Evolutionary conservation across 2,329 filamentous ascomycete species (phyloP).

Genomic region (Scedosporium dehoogii): DNA sequence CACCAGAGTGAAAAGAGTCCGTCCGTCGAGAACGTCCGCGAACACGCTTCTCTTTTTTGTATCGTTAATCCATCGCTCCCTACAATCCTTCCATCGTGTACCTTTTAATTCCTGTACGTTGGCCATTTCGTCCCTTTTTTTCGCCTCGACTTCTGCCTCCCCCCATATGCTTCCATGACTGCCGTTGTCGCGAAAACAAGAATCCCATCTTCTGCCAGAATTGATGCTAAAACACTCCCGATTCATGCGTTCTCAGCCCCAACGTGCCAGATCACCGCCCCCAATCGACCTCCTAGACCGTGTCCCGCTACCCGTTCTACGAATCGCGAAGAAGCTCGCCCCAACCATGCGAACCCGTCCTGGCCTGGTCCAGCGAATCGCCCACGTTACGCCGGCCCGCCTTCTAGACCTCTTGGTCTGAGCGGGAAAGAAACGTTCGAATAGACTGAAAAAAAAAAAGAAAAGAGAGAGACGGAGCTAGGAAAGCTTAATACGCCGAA

Average conservation of each 20-base stretch:
- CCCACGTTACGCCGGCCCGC: neutral
- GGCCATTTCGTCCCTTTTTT: neutral
- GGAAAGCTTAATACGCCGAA: neutral
- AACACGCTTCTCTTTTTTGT: too few species aligned
- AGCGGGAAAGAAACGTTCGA: neutral
- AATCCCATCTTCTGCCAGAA: constrained; percentile 6
- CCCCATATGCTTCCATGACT: neutral
- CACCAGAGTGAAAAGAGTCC: neutral
- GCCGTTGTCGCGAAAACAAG: neutral
- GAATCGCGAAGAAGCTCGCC: neutral
- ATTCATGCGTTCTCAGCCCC: constrained; percentile 5
- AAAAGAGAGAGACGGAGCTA: neutral
- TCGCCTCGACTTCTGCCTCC: neutral
- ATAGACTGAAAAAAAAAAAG: neutral
- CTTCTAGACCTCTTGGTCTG: neutral
- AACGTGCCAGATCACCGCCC: neutral
- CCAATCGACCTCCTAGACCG: neutral
- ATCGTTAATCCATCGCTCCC: neutral
- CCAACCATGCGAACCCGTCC: constrained; percentile 5
- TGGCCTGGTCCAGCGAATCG: neutral
- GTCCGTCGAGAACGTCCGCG: too few species aligned
- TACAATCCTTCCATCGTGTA: neutral
- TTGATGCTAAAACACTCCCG: constrained; percentile 8
- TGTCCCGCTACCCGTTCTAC: neutral
- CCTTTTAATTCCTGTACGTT: neutral